Percentiles rank a stretch among this genome's conserved stretches.
phyloP scores from a whole-genome alignment of 164 flowering plant genomes.

The Stephania yunnanensis region DNA sequence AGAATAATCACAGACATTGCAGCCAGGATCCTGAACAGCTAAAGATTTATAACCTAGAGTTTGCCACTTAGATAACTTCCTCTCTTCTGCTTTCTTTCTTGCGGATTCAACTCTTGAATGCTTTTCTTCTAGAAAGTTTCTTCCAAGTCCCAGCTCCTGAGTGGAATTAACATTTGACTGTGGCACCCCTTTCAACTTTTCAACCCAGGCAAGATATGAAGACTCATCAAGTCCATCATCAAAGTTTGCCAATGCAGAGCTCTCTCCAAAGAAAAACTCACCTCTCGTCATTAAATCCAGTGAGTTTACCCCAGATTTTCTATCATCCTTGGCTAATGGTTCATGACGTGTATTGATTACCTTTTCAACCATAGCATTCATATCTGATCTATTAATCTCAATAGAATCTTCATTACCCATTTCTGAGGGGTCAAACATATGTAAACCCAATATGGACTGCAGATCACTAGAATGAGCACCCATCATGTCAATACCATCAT shows the following conservation, averaged over 20 bases:
- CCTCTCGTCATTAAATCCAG: slow-evolving; percentile 25
- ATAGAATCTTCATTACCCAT: slow-evolving; percentile 28
- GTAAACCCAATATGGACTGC: slow-evolving; percentile 76
- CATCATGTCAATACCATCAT: slow-evolving; percentile 26
- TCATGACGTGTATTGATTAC: slow-evolving; percentile 53
- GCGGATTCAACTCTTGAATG: slow-evolving; percentile 50
- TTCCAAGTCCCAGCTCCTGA: slow-evolving; percentile 33
- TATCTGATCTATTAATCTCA: slow-evolving; percentile 34
- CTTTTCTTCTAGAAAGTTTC: slow-evolving; percentile 41
- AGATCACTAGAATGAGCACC: slow-evolving; percentile 56
- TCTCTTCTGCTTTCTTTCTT: slow-evolving; percentile 71
- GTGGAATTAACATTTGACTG: slow-evolving; percentile 24
- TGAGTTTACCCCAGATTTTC: slow-evolving; percentile 50
- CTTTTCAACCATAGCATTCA: slow-evolving; percentile 54
- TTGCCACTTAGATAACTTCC: slow-evolving; percentile 77
- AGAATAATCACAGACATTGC: slow-evolving; percentile 28
- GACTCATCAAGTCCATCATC: slow-evolving; percentile 73
- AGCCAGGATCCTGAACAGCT: slow-evolving; percentile 44
- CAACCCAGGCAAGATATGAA: slow-evolving; percentile 80
- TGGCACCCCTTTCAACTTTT: slow-evolving; percentile 61
- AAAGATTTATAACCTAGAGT: slow-evolving; percentile 72
- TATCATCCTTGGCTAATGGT: slow-evolving; percentile 31
- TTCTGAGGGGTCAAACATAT: slow-evolving; percentile 57
- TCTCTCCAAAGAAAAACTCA: slow-evolving; percentile 21
- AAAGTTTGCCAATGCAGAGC: slow-evolving; percentile 20